These are phyloP conservation scores for Fusarium sp. DNA, from an alignment of 2,329 filamentous ascomycete genomes.

Conservation along the genomic window DNA sequence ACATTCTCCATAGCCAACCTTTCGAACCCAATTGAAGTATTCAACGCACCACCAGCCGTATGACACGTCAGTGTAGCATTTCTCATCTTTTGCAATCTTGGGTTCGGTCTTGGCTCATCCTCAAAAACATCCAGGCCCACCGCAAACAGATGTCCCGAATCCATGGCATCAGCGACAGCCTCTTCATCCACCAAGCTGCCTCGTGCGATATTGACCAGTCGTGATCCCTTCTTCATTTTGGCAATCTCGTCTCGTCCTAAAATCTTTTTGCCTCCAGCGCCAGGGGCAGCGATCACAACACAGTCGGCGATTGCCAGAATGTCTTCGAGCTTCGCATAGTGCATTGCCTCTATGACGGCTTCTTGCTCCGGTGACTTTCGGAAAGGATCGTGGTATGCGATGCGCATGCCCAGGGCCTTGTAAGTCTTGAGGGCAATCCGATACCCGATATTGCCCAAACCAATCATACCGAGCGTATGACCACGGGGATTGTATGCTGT, in stretches of 20 bases:
- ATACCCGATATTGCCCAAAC: constrained; percentile 67
- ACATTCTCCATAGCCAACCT: constrained; percentile 66
- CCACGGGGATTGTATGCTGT: constrained; percentile 67
- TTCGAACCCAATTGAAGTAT: constrained; percentile 66
- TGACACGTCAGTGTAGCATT: constrained; percentile 62
- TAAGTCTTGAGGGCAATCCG: constrained; percentile 67
- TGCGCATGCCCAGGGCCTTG: constrained; percentile 66
- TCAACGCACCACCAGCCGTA: constrained; percentile 66
- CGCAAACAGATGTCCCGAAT: constrained; percentile 22
- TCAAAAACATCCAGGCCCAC: constrained; percentile 47
- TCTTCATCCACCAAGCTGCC: constrained; percentile 28
- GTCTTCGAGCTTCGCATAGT: constrained; percentile 20
- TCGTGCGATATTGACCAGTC: constrained; percentile 66
- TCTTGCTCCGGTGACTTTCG: constrained; percentile 56
- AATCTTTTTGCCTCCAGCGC: constrained; percentile 18
- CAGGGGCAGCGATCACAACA: constrained; percentile 20
- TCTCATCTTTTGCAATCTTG: constrained; percentile 47
- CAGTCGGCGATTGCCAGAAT: constrained; percentile 26
- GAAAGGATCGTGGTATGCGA: constrained; percentile 64
- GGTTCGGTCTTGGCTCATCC: constrained; percentile 20
- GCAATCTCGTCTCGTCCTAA: constrained; percentile 41
- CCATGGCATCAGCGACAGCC: constrained; percentile 31
- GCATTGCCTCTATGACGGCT: constrained; percentile 57
- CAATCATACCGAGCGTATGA: constrained; percentile 67
- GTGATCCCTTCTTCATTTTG: constrained; percentile 62